Evolutionary conservation across 2,329 filamentous ascomycete species (phyloP).

Genomic region (Neobulgaria alba): DNA sequence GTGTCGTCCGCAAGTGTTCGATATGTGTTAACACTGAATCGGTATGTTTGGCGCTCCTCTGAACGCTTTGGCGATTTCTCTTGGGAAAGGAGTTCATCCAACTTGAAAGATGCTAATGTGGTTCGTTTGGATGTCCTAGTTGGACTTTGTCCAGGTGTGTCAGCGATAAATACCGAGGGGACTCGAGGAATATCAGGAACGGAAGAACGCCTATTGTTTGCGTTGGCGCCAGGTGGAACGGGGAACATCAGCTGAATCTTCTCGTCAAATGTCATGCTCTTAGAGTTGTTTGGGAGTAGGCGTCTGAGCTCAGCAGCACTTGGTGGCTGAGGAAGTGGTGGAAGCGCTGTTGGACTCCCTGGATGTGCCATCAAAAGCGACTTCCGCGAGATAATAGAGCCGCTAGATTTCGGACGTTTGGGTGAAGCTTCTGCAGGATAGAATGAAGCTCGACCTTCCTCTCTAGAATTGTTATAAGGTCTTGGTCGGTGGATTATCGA

Average conservation of each 20-base stretch:
- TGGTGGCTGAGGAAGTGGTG: slow-evolving; percentile 38
- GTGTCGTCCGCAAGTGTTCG: slow-evolving; percentile 30
- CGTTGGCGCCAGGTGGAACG: slow-evolving; percentile 21
- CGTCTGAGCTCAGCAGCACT: slow-evolving; percentile 32
- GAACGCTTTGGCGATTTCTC: slow-evolving; percentile 5
- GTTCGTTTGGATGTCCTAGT: slow-evolving; percentile 21
- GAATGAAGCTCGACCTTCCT: too few relatives aligned
- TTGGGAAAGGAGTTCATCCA: slow-evolving; percentile 4
- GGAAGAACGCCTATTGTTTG: slow-evolving; percentile 31
- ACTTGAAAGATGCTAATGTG: slow-evolving; percentile 20
- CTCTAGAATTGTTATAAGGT: too few relatives aligned
- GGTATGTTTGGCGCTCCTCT: slow-evolving; percentile 12
- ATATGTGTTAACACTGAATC: slow-evolving; percentile 29
- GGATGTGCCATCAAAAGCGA: slow-evolving; percentile 37
- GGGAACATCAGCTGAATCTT: slow-evolving; percentile 46
- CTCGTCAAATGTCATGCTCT: slow-evolving; percentile 50
- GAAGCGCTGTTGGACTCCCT: slow-evolving; percentile 41
- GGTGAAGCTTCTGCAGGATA: slow-evolving; percentile 38
- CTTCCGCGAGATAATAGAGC: slow-evolving; percentile 37
- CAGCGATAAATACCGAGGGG: slow-evolving; percentile 21
- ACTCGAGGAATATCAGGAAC: slow-evolving; percentile 37
- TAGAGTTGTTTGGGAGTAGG: slow-evolving; percentile 43
- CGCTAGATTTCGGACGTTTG: slow-evolving; percentile 41
- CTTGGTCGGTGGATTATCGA: slow-evolving; percentile 29
- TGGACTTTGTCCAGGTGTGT: slow-evolving; percentile 13